Percentiles rank a stretch among this genome's conserved stretches.
These are phyloP conservation scores for Talaromyces verruculosus DNA, from an alignment of 2,329 filamentous ascomycete genomes.

Conservation along the genomic window DNA sequence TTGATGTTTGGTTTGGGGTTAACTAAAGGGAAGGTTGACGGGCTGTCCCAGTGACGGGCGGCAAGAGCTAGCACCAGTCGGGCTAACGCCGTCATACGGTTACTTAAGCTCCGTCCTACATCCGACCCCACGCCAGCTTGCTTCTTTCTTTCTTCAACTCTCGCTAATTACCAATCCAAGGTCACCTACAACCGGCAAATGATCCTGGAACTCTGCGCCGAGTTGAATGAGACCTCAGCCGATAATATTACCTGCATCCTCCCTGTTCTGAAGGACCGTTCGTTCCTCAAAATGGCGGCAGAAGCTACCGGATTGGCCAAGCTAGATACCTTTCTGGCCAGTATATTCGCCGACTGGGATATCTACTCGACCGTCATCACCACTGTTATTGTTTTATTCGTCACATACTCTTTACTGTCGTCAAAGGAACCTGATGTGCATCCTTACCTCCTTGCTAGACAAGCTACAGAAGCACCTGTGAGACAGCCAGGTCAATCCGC, in stretches of 20 bases:
- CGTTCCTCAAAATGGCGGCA: conserved; percentile 35
- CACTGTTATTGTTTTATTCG: conserved; percentile 63
- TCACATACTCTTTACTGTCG: conserved; percentile 70
- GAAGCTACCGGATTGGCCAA: conserved; percentile 60
- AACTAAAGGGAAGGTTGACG: background rate
- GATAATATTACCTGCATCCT: conserved; percentile 18
- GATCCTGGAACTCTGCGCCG: conserved; percentile 20
- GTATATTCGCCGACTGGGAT: conserved; percentile 77
- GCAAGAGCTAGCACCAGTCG: background rate
- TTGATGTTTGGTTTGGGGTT: background rate
- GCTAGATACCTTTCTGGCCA: conserved; percentile 69
- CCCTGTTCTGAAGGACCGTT: conserved; percentile 15
- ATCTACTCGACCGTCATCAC: conserved; percentile 72
- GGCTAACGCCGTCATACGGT: background rate
- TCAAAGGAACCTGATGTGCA: conserved; percentile 84
- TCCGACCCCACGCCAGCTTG: conserved; percentile 3
- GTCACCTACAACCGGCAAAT: conserved; percentile 3
- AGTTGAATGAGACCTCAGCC: conserved; percentile 17
- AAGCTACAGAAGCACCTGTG: conserved; percentile 74
- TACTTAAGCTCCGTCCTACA: background rate
- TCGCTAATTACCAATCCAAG: background rate
- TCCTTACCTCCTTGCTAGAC: conserved; percentile 83
- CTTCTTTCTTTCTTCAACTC: conserved; percentile 4
- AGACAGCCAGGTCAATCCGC: conserved; percentile 83
- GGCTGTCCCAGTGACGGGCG: conserved; percentile 8